Base-by-base conservation (phyloP, 2,329 filamentous ascomycete species). In the Dendrostoma leiphaemia region DNA sequence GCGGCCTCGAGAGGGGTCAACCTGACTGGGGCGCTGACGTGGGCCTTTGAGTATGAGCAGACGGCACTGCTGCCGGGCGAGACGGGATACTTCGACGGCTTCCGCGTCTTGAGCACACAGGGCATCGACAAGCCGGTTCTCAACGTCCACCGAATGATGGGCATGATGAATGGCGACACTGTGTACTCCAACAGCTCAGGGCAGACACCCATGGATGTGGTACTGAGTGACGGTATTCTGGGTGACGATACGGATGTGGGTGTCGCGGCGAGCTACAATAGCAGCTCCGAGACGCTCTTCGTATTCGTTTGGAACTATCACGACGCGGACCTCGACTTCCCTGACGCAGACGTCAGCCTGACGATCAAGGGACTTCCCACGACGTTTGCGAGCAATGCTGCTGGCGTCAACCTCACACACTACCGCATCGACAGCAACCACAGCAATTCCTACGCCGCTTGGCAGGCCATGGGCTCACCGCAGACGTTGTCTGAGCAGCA, bases 11-110 rank as follows among this genome's bases (percentile, higher is more conserved):
- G 49, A n/a, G 49, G 49, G 4, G 49, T 51, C n/a, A 51, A 51
- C 8, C 21, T 46, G 31, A 35, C 31, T 2, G 49, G 49, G 7
- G 49, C 40, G 3, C 9, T 51, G 12, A 51, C 49, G 3, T 51
- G 49, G 49, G 49, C 49, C 8, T 51, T 51, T 6, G 49, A 51
- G 24, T 51, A 51, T 23, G 49, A 51, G 15, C 40, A 51, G 32
- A 51, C 49, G 12, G 49, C 49, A 6, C 24, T 51, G 15, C 8
- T 51, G 5, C 49, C 49, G 7, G 45, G 45, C 17, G 15, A 51
- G 49, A 45, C 38, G 13, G 40, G 23, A 2, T n/a, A 35, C 23
- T 51, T 51, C 24, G 49, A 51, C 26, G 49, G 49, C 19, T 51
- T 51, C 21, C 17, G 40, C 23, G 49, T 51, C 2, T 26, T 51